These are phyloP conservation scores for Baeospora myosura DNA, from an alignment of 1,284 basidiomycete genomes.

Conservation along the genomic window DNA sequence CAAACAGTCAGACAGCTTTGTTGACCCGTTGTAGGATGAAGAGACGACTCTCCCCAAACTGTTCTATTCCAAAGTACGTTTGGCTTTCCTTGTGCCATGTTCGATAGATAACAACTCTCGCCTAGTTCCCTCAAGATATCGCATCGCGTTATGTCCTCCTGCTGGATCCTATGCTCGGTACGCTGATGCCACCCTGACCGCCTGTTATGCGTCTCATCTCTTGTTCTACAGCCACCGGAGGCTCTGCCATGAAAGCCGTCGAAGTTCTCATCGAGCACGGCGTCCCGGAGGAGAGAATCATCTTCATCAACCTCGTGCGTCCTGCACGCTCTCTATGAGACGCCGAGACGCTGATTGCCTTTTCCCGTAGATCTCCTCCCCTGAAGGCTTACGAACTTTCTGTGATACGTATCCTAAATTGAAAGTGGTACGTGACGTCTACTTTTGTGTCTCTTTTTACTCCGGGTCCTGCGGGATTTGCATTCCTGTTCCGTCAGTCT, in stretches of 20 bases:
- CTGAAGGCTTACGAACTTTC: constrained; percentile 85
- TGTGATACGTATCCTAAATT: constrained; percentile 74
- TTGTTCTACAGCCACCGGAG: constrained; percentile 73
- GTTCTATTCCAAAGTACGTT: constrained; percentile 73
- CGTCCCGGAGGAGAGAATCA: constrained; percentile 84
- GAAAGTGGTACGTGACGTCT: constrained; percentile 59
- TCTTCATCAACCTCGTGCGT: constrained; percentile 92
- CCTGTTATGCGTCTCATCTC: not conserved
- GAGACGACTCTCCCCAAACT: constrained; percentile 86
- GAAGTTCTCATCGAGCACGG: constrained; percentile 89
- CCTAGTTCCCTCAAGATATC: constrained; percentile 88
- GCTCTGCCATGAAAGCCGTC: constrained; percentile 96
- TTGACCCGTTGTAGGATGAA: constrained; percentile 62
- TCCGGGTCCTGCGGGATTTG: too few relatives aligned
- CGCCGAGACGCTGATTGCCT: constrained; percentile 1
- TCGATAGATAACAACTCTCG: not conserved
- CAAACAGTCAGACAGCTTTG: not conserved
- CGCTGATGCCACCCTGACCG: constrained; percentile 18
- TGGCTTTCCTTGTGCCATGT: constrained; percentile 11
- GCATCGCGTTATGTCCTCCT: constrained; percentile 86
- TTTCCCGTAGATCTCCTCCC: constrained; percentile 71
- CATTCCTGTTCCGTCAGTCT: too few relatives aligned
- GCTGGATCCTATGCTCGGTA: constrained; percentile 96
- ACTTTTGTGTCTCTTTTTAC: not conserved
- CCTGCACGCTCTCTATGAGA: constrained; percentile 5